phyloP scores from a whole-genome alignment of 192 early-diverging fungal genomes.

The Coemansia sp. region DNA sequence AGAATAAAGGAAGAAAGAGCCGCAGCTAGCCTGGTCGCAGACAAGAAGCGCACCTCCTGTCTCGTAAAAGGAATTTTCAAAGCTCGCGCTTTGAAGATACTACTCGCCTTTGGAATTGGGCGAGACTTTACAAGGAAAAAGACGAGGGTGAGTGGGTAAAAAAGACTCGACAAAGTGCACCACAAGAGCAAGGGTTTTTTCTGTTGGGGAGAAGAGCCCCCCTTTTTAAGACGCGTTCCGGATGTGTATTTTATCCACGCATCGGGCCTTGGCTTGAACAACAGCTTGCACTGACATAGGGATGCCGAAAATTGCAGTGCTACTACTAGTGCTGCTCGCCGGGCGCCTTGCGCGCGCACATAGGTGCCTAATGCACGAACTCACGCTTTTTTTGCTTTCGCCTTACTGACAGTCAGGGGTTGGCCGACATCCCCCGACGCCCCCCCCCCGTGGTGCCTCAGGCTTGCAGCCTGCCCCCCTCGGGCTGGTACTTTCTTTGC shows the following conservation, averaged over 20 bases:
- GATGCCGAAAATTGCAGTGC: conserved; percentile 1
- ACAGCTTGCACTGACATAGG: not conserved
- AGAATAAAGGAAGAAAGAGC: not conserved
- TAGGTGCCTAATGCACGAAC: conserved; percentile 11
- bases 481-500: not conserved
- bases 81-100: not conserved
- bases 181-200: not conserved
- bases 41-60: not conserved
- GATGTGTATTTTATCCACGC: not conserved
- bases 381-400: conserved; percentile 2
- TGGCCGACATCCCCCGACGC: no score
- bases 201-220: not conserved
- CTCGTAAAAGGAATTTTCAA: not conserved
- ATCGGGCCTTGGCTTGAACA: not conserved
- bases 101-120: not conserved
- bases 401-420: no score
- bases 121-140: not conserved
- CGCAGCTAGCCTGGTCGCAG: not conserved
- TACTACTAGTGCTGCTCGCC: conserved; percentile 5
- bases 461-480: conserved; percentile 4
- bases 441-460: conserved; percentile 17
- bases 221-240: conserved; percentile 1
- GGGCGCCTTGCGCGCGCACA: conserved; percentile 22
- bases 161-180: not conserved
- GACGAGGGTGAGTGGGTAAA: not conserved